Conservation (phyloP, 768 basidiomycete genomes). For the Brasilioporus rufonigricans region DNA sequence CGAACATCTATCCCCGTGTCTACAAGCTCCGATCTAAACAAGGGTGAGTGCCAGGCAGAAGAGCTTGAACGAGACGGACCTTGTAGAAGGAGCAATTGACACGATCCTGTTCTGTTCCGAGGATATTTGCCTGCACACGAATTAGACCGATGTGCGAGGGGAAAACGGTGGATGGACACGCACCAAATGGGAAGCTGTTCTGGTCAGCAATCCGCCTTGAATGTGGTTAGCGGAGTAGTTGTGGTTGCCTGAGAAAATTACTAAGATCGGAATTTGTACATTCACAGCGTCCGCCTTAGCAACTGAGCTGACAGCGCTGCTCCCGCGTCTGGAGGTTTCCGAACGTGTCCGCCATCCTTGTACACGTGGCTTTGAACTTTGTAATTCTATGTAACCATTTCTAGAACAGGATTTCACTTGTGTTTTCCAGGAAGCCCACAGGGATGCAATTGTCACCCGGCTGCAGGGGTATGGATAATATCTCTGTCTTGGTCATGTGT, state of each 20-base stretch:
- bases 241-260: slow-evolving; percentile 9
- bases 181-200: slow-evolving; percentile 78
- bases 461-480: too few species aligned
- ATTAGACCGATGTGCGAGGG: slow-evolving; percentile 2
- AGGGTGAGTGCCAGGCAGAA: slow-evolving; percentile 4
- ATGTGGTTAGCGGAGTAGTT: neutral
- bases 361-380: too few species aligned
- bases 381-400: neutral
- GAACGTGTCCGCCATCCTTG: too few species aligned
- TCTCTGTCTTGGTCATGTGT: neutral
- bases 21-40: slow-evolving; percentile 90
- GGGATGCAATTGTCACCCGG: too few species aligned
- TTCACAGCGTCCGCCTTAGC: too few species aligned
- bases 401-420: too few species aligned
- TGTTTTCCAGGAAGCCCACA: too few species aligned
- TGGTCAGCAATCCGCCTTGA: neutral
- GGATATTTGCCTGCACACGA: slow-evolving; percentile 78
- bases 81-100: slow-evolving; percentile 99
- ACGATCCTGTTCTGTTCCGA: slow-evolving; percentile 90
- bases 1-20: slow-evolving; percentile 97
- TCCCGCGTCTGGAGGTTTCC: too few species aligned
- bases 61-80: slow-evolving; percentile 39
- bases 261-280: slow-evolving; percentile 22
- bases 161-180: slow-evolving; percentile 4
- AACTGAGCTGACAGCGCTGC: too few species aligned